Base-by-base conservation (phyloP, 202 grass and related monocot species). In the Carex sylvatica region DNA sequence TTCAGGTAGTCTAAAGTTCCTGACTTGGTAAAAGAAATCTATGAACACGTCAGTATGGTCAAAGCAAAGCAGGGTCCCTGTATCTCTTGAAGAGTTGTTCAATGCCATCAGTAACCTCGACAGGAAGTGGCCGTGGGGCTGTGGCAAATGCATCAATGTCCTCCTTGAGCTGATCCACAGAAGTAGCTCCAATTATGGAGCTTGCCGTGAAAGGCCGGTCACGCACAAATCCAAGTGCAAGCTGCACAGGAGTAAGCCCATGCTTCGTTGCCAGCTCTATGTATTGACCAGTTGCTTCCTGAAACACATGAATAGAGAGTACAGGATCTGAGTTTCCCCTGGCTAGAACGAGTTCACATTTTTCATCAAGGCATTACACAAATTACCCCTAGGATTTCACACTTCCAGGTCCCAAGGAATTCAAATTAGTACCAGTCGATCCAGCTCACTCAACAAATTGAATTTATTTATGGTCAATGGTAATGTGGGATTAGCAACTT, bases 1-100 rank as follows among this genome's bases (percentile, higher is more conserved):
- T 73, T 49, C 13, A 35, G 64, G 44, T 54, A 30, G 22, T 53
- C 71, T 16, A 68, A 38, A 68, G 5, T 69, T 69, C 16, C 15
- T 4, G 5, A 73, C 22, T 52, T 55, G 7, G 71, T 33, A 55
- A 75, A 76, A 55, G 12, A 33, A 56, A 55, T 56, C 26, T 33
- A 18, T 28, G 70, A 33, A 75, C 30, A 52, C 16, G 6, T 19
- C 13, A 33, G 14, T 74, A 44, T 61, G 14, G 1, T 88, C 87
- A 97, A 46, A 89, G 19, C 28, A 97, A 87, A 82, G 90, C 85
- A 26, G 94, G 90, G 66, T 97, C 94, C 83, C 83, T 92, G 79
- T 93, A 97, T 89, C 60, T 92, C 85, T 91, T 94, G 85, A 92
- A 97, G 70, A 97, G 83, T 23, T 80, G 70, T 52, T 97, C 92